Base-by-base conservation (phyloP, 2,329 filamentous ascomycete species). In the Pezicula radicicola region DNA sequence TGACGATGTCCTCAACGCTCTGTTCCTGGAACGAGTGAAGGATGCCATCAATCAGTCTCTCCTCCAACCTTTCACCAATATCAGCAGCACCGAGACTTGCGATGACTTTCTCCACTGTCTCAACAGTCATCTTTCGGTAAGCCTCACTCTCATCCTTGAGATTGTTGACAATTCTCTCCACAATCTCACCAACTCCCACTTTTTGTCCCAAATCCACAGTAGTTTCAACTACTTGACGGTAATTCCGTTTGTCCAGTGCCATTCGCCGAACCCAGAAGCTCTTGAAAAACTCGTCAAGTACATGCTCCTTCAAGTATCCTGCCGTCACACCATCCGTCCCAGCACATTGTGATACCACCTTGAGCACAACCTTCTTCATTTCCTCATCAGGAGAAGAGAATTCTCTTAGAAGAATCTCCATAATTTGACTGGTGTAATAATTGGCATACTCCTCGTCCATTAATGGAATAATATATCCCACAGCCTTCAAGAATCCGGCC, bases 401-500 rank as follows among this genome's bases (percentile, higher is more conserved):
- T 68, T 99, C 94, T 63, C 94, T 85, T 28, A 97, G 83, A 13
- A 99, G 76, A 64, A 97, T 97, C 70, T 97, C 94, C 93, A 99
- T 97, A 64, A 99, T 97, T 70, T 99, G 92, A 60, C 86, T 90
- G 8, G 94, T 97, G 67, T 99, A 99, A 74, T 99, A 99, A 69
- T 97, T 97, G 72, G 94, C 93, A 69, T 97, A 97, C 67, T 99
- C 94, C 72, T 99, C 94, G 73, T 99, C 94, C 94, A 99, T 99
- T 48, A 99, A 81, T 4, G 94, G 94, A 57, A 99, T 97, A 66
- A 99, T 96, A 69, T 94, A 97, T 25, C 94, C 94, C 41, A 99
- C 93, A 44, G 94, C 94, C 74, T 99, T 99, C 55, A 99, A 77
- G 72, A 97, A 99, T 13, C 91, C 93, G 21, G 94, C 93, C 42